Base-by-base conservation (phyloP, 2,329 filamentous ascomycete genomes). In the Aureobasidium pullulans region DNA sequence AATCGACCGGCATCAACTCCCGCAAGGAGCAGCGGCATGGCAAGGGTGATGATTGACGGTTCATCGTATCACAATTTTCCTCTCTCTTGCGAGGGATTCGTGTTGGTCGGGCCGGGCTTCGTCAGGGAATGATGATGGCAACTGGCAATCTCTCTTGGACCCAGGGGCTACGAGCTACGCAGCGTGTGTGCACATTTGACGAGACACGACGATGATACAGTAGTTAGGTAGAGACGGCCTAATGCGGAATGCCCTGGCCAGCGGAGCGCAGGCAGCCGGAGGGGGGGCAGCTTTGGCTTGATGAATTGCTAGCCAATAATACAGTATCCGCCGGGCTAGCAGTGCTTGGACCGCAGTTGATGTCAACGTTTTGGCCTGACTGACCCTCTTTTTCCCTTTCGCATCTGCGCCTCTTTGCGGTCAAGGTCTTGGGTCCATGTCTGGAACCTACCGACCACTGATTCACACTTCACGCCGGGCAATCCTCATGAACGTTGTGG, bases 401-500 rank as follows among this genome's bases (percentile, higher is more conserved):
- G 46, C 57, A 52, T 59, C 57, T 59, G 57, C 57, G 57, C 57
- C 57, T 59, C 57, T 53, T 57, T 59, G 57, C 57, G 57, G 57
- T 59, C 56, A 53, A 59, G 57, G 57, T 59, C 57, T 59, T 59
- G 57, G 57, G 43, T 47, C 53, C 59, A 61, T 57, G 53, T 49
- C 52, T 61, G 59, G 59, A 61, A 61, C 59, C 52, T 57, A 29
- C 52, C 59, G 59, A 50, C 43, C 56, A 48, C 44, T 61, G 59
- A 61, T 61, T 61, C 59, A 61, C 52, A 61, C 59, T 61, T 57
- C 59, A 56, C 49, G 50, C 59, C 40, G 50, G 50, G 59, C 59
- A 54, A 61, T 61, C 59, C 59, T 59, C 57, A 56, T 40, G 52
- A 57, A 61, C 59, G 59, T 61, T 54, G 50, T 54, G 50, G 50